phyloP scores from a whole-genome alignment of 768 basidiomycete genomes.

The Pholiota molesta region DNA sequence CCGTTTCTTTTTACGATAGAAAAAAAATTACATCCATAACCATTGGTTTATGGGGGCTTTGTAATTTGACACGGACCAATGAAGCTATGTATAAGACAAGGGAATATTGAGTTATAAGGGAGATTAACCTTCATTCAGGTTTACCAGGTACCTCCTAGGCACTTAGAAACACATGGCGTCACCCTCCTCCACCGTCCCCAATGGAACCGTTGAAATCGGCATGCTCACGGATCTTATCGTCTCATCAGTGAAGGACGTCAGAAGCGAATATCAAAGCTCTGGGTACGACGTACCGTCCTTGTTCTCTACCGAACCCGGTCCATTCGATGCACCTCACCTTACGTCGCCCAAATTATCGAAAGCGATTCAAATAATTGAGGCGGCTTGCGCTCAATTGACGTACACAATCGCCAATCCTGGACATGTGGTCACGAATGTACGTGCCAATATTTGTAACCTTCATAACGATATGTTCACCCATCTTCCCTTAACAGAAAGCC shows the following conservation, averaged over 20 bases:
- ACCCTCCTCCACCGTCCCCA: not conserved
- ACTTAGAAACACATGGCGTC: not conserved
- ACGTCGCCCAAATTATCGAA: constrained; percentile 16
- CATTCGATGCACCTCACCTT: constrained; percentile 31
- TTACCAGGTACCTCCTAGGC: not conserved
- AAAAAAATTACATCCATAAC: no score
- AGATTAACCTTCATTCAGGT: not conserved
- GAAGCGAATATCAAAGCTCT: constrained; percentile 23
- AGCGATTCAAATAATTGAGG: constrained; percentile 30
- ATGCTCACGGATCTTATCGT: constrained; percentile 14
- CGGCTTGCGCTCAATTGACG: constrained; percentile 30
- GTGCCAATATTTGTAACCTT: constrained; percentile 1
- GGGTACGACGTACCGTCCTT: constrained; percentile 34
- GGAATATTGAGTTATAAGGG: not conserved
- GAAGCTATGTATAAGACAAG: no score
- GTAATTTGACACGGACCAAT: no score
- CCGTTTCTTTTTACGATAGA: no score
- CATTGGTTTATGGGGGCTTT: no score
- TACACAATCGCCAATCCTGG: constrained; percentile 28
- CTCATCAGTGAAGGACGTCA: constrained; percentile 12
- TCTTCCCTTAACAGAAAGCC: constrained; percentile 6
- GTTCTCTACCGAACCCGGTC: constrained; percentile 31
- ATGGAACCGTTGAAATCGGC: not conserved
- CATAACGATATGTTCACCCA: not conserved
- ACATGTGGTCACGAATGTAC: constrained; percentile 30